Conservation (phyloP, 2,329 filamentous ascomycete species). For the Ploettnerulaceae sp. region DNA sequence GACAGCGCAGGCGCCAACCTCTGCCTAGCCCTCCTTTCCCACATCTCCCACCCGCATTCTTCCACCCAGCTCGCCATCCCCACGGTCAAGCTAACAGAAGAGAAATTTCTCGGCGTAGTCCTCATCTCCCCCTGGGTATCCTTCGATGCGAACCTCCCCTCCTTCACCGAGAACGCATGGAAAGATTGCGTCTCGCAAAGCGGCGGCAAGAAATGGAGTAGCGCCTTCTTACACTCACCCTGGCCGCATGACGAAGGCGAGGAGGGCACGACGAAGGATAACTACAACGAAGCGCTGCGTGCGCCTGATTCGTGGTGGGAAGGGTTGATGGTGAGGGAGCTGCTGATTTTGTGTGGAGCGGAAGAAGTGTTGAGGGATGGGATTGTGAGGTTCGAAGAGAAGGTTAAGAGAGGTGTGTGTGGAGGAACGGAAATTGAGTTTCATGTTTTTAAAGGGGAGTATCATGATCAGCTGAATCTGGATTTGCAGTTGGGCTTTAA, state of each 20-base stretch:
- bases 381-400: conserved; percentile 46
- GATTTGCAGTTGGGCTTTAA: conserved; percentile 25
- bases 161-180: conserved; percentile 41
- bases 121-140: conserved; percentile 55
- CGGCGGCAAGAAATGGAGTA: conserved; percentile 42
- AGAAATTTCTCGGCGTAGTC: conserved; percentile 44
- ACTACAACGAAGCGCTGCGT: conserved; percentile 48
- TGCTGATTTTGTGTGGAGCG: conserved; percentile 41
- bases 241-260: conserved; percentile 21
- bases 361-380: conserved; percentile 43
- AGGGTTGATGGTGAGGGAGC: conserved; percentile 42
- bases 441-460: conserved; percentile 23
- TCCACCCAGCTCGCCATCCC: conserved; percentile 53
- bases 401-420: conserved; percentile 34
- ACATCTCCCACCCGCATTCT: conserved; percentile 52
- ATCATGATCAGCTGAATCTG: conserved; percentile 27
- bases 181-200: conserved; percentile 46
- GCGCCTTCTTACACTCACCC: conserved; percentile 41
- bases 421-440: conserved; percentile 16
- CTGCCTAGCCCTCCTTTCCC: conserved; percentile 40
- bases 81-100: conserved; percentile 34
- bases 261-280: no score
- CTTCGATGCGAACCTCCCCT: conserved; percentile 42
- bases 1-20: conserved; percentile 53
- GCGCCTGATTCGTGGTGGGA: conserved; percentile 51